Base-by-base conservation (phyloP, 306 rosid genomes). In the Lablab purpureus region DNA sequence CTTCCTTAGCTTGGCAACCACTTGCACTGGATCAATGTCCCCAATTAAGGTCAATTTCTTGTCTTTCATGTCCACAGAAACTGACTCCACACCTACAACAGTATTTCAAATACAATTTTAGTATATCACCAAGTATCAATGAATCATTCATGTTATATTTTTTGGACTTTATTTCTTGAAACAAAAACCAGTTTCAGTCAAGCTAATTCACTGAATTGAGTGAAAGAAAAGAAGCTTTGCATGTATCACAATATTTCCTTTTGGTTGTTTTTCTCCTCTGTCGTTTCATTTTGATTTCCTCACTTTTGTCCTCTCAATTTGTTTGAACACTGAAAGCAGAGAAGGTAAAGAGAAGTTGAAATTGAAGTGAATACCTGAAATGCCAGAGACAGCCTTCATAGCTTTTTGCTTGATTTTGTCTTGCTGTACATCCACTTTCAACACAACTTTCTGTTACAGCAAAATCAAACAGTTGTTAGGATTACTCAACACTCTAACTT, bases 1-100 rank as follows among this genome's bases (percentile, higher is more conserved):
- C 83, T 89, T 92, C 82, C 91, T 86, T 75, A 92, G 36, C 74
- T 86, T 92, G 72, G 79, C 75, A 52, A 85, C 92, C 45, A 91
- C 80, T 15, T 18, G 0, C 2, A 93, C 87, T 0, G 96, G 84
- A 85, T 93, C 96, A 47, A 88, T 49, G 17, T 88, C 89, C 18
- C 97, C 94, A 0, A 28, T 84, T 73, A 89, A 80, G 5, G 91
- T 93, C 73, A 90, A 22, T 69, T 89, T 90, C 83, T 76, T 72
- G 70, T 87, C 89, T 80, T 90, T 91, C 86, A 82, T 74, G 46
- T 92, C 91, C 87, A 86, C 25, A 0, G 85, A 73, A 34, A 93
- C 85, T 64, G 96, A 93, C 19, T 84, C 92, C 7, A 93, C 86
- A 64, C 83, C 83, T 83, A 71, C 49, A 78, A 70, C 19, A 64